Evolutionary conservation across 2,329 filamentous ascomycete species (phyloP).

Genomic region (Zasmidium citrigriseum): DNA sequence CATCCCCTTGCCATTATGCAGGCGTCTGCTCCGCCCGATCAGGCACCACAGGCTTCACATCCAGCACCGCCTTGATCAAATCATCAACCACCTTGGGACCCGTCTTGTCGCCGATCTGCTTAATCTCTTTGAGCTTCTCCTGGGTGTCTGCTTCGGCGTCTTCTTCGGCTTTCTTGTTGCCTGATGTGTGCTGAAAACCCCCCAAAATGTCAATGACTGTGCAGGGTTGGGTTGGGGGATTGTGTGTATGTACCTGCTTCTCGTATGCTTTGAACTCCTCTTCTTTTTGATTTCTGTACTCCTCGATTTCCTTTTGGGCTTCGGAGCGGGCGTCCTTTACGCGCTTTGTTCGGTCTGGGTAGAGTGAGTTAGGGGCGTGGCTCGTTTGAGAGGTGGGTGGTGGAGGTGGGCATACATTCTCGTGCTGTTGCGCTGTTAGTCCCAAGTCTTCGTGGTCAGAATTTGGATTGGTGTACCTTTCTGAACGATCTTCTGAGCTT

Average conservation of each 20-base stretch:
- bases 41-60: conserved; percentile 73
- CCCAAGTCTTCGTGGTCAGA: neutral
- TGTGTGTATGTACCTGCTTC: conserved; percentile 60
- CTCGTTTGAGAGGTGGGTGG: conserved; percentile 2
- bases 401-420: conserved; percentile 67
- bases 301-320: conserved; percentile 96
- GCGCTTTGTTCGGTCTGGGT: conserved; percentile 84
- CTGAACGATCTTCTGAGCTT: conserved; percentile 98
- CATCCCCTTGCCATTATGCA: conserved; percentile 15
- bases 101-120: conserved; percentile 74
- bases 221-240: neutral
- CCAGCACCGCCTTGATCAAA: conserved; percentile 79
- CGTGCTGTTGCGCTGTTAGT: conserved; percentile 69
- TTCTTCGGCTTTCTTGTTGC: conserved; percentile 73
- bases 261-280: conserved; percentile 95
- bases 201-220: neutral
- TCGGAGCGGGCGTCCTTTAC: conserved; percentile 96
- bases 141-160: conserved; percentile 81
- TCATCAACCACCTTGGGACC: conserved; percentile 80
- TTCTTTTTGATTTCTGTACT: conserved; percentile 87
- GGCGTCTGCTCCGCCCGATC: conserved; percentile 39
- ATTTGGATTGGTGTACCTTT: conserved; percentile 65
- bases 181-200: conserved; percentile 74
- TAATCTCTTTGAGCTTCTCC: conserved; percentile 77
- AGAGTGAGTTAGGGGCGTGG: conserved; percentile 22